Evolutionary conservation across 352 stramenopile species (phyloP), one percentile per base, ranked within the genome.

Genomic region (Peronospora farinosa): DNA sequence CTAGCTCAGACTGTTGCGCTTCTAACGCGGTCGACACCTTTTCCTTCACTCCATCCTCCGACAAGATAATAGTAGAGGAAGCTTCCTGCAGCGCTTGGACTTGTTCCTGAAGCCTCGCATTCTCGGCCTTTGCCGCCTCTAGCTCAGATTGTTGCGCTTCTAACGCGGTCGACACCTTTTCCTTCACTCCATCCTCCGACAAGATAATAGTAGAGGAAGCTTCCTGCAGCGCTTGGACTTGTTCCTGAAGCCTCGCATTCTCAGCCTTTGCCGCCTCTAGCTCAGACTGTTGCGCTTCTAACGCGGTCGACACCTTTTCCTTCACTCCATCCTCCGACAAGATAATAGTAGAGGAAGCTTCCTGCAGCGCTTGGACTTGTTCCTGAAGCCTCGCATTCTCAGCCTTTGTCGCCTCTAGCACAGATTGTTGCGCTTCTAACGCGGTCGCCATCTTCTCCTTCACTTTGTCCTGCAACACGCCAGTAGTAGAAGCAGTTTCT

Each of bases 381-480:
- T 59, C 49, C 15, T 59, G 47, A 10, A 65, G 48, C 21, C 36
- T 50, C 11, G 28, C n/a, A 16, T 62, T 61, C 12, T 67, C 51
- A 6, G 10, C 17, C 7, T 59, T 62, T 19, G 32, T 5, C 0
- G 38, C 39, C 11, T 64, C 47, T 0, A 74, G n/a, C 33, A 61
- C 48, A 19, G 21, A 3, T 43, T 41, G 45, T 7, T 55, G 48
- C 10, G 27, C 37, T 35, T 50, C 38, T 17, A 56, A 16, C 17
- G 49, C 54, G 2, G 33, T 38, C 25, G 19, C 33, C 8, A 56
- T 11, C 23, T 48, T 32, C 23, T 63, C 36, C 36, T 52, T 17
- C 42, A 39, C 28, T n/a, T 51, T 17, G 21, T 40, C 47, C 7
- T 56, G 48, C 13, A 27, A 35, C 23, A 27, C 10, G 37, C 5